phyloP scores from a whole-genome alignment of 2,329 filamentous ascomycete genomes.

The Scytalidium lignicola region DNA sequence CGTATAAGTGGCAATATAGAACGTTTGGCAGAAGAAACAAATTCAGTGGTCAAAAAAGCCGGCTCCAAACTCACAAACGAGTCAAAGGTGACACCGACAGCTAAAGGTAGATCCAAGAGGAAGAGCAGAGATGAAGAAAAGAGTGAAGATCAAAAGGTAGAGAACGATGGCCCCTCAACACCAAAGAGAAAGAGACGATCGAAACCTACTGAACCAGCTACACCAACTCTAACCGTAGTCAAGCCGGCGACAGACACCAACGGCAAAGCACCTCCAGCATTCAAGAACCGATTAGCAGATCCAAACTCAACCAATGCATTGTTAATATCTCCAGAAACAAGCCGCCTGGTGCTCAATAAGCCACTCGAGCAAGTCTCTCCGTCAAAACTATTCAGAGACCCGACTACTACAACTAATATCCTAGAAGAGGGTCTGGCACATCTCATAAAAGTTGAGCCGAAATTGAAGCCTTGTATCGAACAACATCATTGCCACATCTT shows the following conservation, averaged over 20 bases:
- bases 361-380: conserved; percentile 49
- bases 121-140: conserved; percentile 10
- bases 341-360: conserved; percentile 52
- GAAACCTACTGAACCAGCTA: conserved; percentile 29
- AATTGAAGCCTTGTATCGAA: conserved; percentile 67
- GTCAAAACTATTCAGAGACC: conserved; percentile 37
- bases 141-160: conserved; percentile 4
- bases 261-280: conserved; percentile 23
- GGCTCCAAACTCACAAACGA: neutral
- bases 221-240: conserved; percentile 44
- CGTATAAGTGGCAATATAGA: conserved; percentile 14
- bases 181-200: conserved; percentile 21
- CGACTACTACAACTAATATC: conserved; percentile 60
- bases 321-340: conserved; percentile 66
- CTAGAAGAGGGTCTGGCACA: conserved; percentile 72
- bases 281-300: conserved; percentile 50
- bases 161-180: conserved; percentile 16
- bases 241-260: conserved; percentile 39
- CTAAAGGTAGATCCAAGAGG: conserved; percentile 19
- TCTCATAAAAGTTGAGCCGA: conserved; percentile 67
- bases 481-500: conserved; percentile 75
- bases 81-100: conserved; percentile 6
- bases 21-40: neutral
- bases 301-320: conserved; percentile 64
- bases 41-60: conserved; percentile 7